These are phyloP conservation scores for Xylaria sp. DNA, from an alignment of 2,329 filamentous ascomycete species.

Conservation along the genomic window DNA sequence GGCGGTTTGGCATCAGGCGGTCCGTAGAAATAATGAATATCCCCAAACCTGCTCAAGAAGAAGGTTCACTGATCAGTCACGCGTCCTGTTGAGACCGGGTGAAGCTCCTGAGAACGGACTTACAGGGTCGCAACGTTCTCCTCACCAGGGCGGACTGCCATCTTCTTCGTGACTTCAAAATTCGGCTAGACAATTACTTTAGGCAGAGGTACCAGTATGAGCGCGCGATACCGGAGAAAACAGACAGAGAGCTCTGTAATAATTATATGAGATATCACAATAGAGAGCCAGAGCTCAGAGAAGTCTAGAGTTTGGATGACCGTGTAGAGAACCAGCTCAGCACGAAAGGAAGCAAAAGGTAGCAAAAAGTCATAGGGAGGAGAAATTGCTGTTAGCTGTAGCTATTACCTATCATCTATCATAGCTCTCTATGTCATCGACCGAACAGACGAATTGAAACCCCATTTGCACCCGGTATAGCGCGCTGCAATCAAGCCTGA, in stretches of 20 bases:
- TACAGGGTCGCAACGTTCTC: conserved; percentile 62
- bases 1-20: conserved; percentile 73
- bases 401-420: neutral
- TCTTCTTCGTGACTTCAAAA: conserved; percentile 39
- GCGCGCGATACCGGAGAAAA: neutral
- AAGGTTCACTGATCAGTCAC: conserved; percentile 43
- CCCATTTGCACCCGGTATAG: conserved; percentile 12
- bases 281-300: conserved; percentile 10
- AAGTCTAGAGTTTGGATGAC: conserved; percentile 8
- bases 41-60: conserved; percentile 70
- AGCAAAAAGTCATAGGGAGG: neutral
- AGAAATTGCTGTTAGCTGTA: neutral
- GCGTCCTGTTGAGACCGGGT: conserved; percentile 13
- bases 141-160: conserved; percentile 60
- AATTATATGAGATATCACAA: conserved; percentile 8
- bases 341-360: conserved; percentile 25
- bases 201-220: neutral
- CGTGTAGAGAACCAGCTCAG: conserved; percentile 36
- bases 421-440: conserved; percentile 23
- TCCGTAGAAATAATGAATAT: conserved; percentile 82
- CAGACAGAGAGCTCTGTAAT: neutral
- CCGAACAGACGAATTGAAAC: conserved; percentile 28
- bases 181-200: neutral
- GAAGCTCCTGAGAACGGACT: conserved; percentile 45
- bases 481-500: conserved; percentile 21